Evolutionary conservation across 1,139 yeast species (phyloP).

Genomic region (Nakaseomyces delphensis): DNA sequence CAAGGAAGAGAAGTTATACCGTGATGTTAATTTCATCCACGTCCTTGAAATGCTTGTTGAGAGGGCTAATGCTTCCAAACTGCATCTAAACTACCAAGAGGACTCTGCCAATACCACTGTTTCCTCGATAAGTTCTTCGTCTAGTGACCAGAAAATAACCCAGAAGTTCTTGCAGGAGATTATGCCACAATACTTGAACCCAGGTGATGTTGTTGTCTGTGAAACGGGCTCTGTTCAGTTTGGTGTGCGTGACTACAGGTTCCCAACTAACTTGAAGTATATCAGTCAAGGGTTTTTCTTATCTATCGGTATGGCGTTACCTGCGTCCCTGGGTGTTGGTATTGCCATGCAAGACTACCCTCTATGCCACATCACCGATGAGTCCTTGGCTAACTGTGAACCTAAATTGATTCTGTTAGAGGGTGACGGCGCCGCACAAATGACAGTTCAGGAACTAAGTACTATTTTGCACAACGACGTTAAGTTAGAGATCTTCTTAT

Average conservation of each 20-base stretch:
- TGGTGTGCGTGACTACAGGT: constrained; percentile 52
- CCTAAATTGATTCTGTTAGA: constrained; percentile 57
- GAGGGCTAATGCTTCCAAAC: constrained; percentile 30
- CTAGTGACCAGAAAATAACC: constrained; percentile 16
- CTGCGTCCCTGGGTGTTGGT: constrained; percentile 74
- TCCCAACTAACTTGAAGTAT: constrained; percentile 45
- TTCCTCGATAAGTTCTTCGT: constrained; percentile 9
- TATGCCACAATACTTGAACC: constrained; percentile 33
- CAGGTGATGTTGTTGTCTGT: constrained; percentile 56
- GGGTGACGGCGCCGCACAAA: constrained; percentile 90
- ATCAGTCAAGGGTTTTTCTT: constrained; percentile 67
- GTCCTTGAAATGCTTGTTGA: constrained; percentile 37
- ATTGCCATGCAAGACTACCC: constrained; percentile 53
- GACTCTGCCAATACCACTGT: constrained; percentile 1
- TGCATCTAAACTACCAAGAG: constrained; percentile 19
- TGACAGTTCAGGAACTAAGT: constrained; percentile 78
- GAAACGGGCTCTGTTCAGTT: constrained; percentile 79
- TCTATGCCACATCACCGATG: constrained; percentile 14
- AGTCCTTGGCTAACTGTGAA: constrained; percentile 30
- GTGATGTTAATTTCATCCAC: constrained; percentile 40
- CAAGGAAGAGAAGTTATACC: constrained; percentile 16
- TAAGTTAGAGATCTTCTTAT: constrained; percentile 54
- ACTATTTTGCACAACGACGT: constrained; percentile 53
- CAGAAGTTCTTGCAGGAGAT: constrained; percentile 17
- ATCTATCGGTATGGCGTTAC: constrained; percentile 80